These are phyloP conservation scores for Ziziphus jujuba DNA, from an alignment of 306 rosid genomes.

Conservation along the genomic window DNA sequence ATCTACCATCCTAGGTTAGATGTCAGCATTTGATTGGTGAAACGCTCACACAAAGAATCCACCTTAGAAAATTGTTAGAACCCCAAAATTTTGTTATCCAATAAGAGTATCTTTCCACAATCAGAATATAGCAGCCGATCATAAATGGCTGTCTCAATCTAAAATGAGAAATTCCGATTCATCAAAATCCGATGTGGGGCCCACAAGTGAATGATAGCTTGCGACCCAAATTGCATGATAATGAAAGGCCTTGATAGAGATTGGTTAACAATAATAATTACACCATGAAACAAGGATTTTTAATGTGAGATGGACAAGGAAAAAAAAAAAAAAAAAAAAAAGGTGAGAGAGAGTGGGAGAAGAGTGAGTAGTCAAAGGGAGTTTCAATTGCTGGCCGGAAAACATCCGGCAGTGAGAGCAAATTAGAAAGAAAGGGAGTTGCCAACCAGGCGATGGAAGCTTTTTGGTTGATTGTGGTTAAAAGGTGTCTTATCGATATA, in stretches of 20 bases:
- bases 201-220: conserved; percentile 19
- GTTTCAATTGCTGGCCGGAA: conserved; percentile 36
- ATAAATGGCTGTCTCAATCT: conserved; percentile 22
- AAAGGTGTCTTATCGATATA: conserved; percentile 40
- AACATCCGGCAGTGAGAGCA: conserved; percentile 31
- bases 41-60: neutral
- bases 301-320: conserved; percentile 10
- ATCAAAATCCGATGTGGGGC: conserved; percentile 37
- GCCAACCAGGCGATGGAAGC: conserved; percentile 31
- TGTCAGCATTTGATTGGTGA: neutral
- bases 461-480: conserved; percentile 33
- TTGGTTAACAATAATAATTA: conserved; percentile 32
- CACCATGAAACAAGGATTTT: conserved; percentile 24
- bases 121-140: conserved; percentile 7
- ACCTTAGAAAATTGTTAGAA: no score
- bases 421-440: conserved; percentile 10
- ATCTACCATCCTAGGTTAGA: neutral
- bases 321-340: neutral
- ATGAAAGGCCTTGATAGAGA: conserved; percentile 28
- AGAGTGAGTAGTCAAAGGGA: conserved; percentile 28
- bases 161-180: conserved; percentile 26
- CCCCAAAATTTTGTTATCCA: conserved; percentile 1
- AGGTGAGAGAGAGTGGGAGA: conserved; percentile 4
- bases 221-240: conserved; percentile 36
- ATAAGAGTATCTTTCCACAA: conserved; percentile 2